These are phyloP conservation scores for Suillus sp. DNA, from an alignment of 768 basidiomycete genomes.

Conservation along the genomic window DNA sequence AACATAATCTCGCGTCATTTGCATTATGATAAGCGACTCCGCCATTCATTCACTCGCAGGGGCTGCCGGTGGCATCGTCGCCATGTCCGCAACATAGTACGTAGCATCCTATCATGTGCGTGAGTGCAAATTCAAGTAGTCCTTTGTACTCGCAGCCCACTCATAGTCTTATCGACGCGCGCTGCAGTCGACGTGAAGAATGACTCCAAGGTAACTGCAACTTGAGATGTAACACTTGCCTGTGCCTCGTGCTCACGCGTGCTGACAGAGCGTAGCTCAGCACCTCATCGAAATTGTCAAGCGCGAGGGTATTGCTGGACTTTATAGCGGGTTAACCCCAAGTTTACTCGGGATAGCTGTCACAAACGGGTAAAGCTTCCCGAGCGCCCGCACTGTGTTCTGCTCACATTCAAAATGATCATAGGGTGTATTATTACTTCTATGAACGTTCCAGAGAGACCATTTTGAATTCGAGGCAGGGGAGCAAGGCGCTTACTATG, in stretches of 20 bases:
- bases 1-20: not conserved
- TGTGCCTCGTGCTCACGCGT: slow-evolving; percentile 12
- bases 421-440: slow-evolving; percentile 91
- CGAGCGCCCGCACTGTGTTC: not conserved
- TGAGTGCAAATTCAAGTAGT: not conserved
- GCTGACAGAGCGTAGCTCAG: slow-evolving; percentile 58
- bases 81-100: slow-evolving; percentile 91
- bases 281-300: slow-evolving; percentile 75
- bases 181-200: slow-evolving; percentile 89
- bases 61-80: slow-evolving; percentile 84
- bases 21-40: slow-evolving; percentile 67
- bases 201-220: slow-evolving; percentile 60
- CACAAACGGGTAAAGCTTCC: slow-evolving; percentile 74
- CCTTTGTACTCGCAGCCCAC: slow-evolving; percentile 55
- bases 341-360: slow-evolving; percentile 89
- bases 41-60: slow-evolving; percentile 87
- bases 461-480: slow-evolving; percentile 55
- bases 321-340: slow-evolving; percentile 87
- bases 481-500: slow-evolving; percentile 74
- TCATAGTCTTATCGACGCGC: slow-evolving; percentile 90
- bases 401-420: not conserved
- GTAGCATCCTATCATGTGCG: slow-evolving; percentile 26
- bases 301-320: slow-evolving; percentile 78
- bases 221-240: slow-evolving; percentile 3
- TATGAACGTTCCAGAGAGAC: slow-evolving; percentile 70